Percentiles rank a stretch among this genome's conserved stretches.
Conservation (phyloP, 23 red algal genomes). For the Cyanidium caldarium region DNA sequence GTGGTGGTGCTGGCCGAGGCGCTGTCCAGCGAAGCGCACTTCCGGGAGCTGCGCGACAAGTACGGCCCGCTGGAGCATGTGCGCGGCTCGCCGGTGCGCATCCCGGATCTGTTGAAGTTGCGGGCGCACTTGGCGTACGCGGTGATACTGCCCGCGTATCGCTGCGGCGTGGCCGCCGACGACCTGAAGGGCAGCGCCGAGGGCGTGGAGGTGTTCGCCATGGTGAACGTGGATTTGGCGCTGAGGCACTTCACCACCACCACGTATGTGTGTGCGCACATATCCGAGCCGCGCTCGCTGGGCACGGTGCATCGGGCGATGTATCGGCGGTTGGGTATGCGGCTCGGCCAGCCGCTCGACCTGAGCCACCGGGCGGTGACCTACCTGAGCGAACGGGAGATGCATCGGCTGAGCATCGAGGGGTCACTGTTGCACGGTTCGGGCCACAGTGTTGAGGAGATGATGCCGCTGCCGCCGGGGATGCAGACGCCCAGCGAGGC, state of each 20-base stretch:
- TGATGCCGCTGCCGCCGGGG: too few species aligned
- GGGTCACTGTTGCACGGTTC: too few species aligned
- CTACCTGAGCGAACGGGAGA: too few species aligned
- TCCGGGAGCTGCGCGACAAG: background rate
- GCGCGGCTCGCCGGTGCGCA: background rate
- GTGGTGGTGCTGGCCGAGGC: background rate
- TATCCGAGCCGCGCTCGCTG: background rate
- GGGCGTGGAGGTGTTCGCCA: background rate
- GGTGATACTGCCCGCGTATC: background rate
- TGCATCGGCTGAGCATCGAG: too few species aligned
- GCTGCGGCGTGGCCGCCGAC: background rate
- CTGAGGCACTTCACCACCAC: background rate
- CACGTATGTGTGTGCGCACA: background rate
- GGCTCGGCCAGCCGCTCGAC: background rate
- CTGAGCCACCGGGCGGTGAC: too few species aligned
- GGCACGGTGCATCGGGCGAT: background rate
- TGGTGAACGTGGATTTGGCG: slow-evolving; percentile 4
- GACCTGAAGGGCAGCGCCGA: background rate
- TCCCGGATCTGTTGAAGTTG: background rate
- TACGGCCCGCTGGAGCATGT: background rate
- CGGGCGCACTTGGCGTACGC: background rate
- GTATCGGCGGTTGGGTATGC: background rate
- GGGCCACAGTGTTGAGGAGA: too few species aligned
- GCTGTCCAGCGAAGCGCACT: background rate
- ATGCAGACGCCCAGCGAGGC: too few species aligned